Evolutionary conservation across 345 rosid species (phyloP).

Genomic region (Murraya koenigii): DNA sequence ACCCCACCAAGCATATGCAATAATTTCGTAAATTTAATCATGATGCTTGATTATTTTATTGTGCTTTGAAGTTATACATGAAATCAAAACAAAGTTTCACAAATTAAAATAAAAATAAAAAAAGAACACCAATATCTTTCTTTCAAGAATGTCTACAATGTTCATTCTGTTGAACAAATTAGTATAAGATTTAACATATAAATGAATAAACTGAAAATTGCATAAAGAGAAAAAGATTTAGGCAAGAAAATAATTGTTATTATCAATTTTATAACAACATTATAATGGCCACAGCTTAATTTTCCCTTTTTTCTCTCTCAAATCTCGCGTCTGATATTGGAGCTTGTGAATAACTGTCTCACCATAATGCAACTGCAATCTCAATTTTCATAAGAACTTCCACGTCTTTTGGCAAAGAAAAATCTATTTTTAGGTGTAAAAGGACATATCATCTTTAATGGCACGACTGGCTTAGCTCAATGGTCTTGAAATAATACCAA

Average conservation of each 20-base stretch:
- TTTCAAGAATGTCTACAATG: too few species aligned
- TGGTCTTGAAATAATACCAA: background rate
- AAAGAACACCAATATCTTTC: too few species aligned
- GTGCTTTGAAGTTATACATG: too few species aligned
- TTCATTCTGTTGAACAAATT: background rate
- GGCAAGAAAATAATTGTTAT: background rate
- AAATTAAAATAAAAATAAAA: too few species aligned
- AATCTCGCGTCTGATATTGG: background rate
- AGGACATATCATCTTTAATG: background rate
- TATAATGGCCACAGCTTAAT: background rate
- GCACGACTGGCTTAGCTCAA: background rate
- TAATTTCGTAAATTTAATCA: too few species aligned
- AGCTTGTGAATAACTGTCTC: background rate
- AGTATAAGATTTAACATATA: background rate
- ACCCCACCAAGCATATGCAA: too few species aligned
- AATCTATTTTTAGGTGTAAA: background rate
- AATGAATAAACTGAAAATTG: background rate
- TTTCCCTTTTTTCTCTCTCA: background rate
- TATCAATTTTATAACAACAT: background rate
- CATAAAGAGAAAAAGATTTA: too few species aligned
- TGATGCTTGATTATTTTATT: too few species aligned
- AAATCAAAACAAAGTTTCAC: too few species aligned
- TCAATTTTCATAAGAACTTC: background rate
- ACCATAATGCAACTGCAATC: background rate
- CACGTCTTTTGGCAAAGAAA: background rate